A percentile compares a stretch with the other conserved stretches of the same genome.
phyloP scores from a whole-genome alignment of 2,329 filamentous ascomycete genomes.

The Exserohilum rostratum region DNA sequence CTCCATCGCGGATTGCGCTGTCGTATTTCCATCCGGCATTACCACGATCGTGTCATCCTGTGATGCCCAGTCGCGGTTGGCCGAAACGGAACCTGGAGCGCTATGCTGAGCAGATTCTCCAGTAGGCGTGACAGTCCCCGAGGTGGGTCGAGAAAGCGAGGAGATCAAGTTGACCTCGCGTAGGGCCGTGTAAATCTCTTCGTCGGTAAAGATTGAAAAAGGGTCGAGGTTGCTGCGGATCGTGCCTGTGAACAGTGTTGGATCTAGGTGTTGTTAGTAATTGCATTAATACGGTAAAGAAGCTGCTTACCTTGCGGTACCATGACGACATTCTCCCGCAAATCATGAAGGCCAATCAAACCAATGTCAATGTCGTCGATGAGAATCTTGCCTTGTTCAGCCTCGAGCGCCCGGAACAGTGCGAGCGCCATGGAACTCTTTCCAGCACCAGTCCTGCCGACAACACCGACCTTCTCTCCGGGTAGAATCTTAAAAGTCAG shows the following conservation, averaged over 20 bases:
- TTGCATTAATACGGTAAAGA: not conserved
- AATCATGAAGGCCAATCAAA: slow-evolving; percentile 86
- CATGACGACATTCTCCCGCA: slow-evolving; percentile 93
- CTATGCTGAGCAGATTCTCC: slow-evolving; percentile 26
- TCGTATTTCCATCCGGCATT: slow-evolving; percentile 34
- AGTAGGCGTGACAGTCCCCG: slow-evolving; percentile 31
- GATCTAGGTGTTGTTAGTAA: slow-evolving; percentile 61
- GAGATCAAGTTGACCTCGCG: slow-evolving; percentile 85
- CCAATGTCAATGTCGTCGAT: slow-evolving; percentile 93
- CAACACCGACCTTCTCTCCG: slow-evolving; percentile 92
- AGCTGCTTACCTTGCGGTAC: slow-evolving; percentile 72
- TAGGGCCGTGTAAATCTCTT: slow-evolving; percentile 85
- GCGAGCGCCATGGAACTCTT: slow-evolving; percentile 95
- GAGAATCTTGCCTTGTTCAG: slow-evolving; percentile 84
- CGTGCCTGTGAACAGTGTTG: slow-evolving; percentile 90
- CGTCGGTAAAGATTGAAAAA: slow-evolving; percentile 85
- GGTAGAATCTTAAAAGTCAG: slow-evolving; percentile 86
- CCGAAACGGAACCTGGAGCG: slow-evolving; percentile 40
- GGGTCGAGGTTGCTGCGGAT: slow-evolving; percentile 93
- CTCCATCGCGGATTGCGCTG: slow-evolving; percentile 42
- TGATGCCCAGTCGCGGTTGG: slow-evolving; percentile 35
- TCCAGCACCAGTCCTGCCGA: slow-evolving; percentile 91
- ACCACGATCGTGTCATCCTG: slow-evolving; percentile 39
- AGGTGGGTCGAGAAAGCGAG: slow-evolving; percentile 48
- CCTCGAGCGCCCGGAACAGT: slow-evolving; percentile 91